Evolutionary conservation across 2,329 filamentous ascomycete species (phyloP).

Genomic region (Colletotrichum aenigma): DNA sequence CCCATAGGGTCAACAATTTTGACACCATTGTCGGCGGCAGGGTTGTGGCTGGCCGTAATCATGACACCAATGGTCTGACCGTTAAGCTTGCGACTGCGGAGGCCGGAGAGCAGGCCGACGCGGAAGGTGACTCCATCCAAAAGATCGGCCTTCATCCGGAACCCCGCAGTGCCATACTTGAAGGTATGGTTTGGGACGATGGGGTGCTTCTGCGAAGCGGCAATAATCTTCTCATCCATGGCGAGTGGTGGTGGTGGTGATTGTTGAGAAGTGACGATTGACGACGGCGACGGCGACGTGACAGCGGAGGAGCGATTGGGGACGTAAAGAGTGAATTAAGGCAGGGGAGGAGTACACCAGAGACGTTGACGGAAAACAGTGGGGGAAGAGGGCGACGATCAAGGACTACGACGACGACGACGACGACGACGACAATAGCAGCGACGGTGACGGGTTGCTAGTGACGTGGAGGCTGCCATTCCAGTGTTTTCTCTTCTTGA

Average conservation of each 20-base stretch:
- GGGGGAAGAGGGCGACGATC: background rate
- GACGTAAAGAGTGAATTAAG: background rate
- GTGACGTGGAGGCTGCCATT: constrained; percentile 15
- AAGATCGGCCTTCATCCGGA: constrained; percentile 75
- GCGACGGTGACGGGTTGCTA: background rate
- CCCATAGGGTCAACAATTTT: constrained; percentile 98
- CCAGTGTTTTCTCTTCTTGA: background rate
- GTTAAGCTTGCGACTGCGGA: constrained; percentile 88
- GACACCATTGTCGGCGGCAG: constrained; percentile 86
- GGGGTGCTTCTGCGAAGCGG: constrained; percentile 66
- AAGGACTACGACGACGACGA: background rate
- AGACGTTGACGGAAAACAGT: constrained; percentile 18
- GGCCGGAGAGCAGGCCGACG: constrained; percentile 85
- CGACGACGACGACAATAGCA: background rate
- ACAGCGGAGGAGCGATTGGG: background rate
- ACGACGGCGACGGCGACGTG: constrained; percentile 18
- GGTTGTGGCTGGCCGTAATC: constrained; percentile 95
- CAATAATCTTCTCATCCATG: constrained; percentile 62
- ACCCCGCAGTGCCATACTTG: constrained; percentile 71
- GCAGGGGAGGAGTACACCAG: background rate
- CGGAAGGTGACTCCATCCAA: constrained; percentile 93
- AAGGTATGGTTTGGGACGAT: constrained; percentile 60
- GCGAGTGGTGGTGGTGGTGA: constrained; percentile 21
- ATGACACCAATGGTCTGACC: constrained; percentile 95
- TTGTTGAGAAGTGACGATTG: background rate